phyloP scores from a whole-genome alignment of 805 yeast genomes.

The Cyberlindnera maritima region DNA sequence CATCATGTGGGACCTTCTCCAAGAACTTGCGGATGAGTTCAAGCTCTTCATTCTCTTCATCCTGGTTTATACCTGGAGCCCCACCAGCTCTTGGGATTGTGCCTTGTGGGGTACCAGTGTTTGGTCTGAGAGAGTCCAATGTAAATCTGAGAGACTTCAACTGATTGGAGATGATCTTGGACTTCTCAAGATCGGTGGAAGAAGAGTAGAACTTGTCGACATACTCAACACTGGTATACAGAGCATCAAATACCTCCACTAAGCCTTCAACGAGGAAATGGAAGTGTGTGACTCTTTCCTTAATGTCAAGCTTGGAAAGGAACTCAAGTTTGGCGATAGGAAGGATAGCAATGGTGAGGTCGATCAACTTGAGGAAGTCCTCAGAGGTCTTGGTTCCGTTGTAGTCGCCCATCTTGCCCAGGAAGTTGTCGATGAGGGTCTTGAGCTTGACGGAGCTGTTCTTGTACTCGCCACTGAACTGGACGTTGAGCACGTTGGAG shows the following conservation, averaged over 20 bases:
- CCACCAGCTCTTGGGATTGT: slow-evolving; percentile 3
- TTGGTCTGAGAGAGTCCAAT: slow-evolving; percentile 43
- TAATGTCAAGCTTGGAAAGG: slow-evolving; percentile 33
- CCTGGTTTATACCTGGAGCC: slow-evolving; percentile 3
- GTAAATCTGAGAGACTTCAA: slow-evolving; percentile 48
- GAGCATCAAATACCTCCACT: slow-evolving; percentile 38
- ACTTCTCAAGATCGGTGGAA: slow-evolving; percentile 50
- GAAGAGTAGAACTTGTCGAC: slow-evolving; percentile 48
- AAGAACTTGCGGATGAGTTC: slow-evolving; percentile 31
- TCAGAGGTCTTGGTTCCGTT: slow-evolving; percentile 21
- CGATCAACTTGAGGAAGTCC: slow-evolving; percentile 35
- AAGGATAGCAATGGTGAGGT: slow-evolving; percentile 47
- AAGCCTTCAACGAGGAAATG: slow-evolving; percentile 34
- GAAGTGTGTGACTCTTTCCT: slow-evolving; percentile 35
- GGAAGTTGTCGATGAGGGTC: slow-evolving; percentile 32
- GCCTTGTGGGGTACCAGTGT: slow-evolving; percentile 1
- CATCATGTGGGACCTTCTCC: slow-evolving; percentile 25
- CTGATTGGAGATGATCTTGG: slow-evolving; percentile 54
- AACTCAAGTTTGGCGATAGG: slow-evolving; percentile 47
- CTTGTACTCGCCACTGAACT: slow-evolving; percentile 47
- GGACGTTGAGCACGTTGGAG: slow-evolving; percentile 55
- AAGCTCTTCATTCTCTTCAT: slow-evolving; percentile 38
- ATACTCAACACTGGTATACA: slow-evolving; percentile 31
- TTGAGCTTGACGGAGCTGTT: slow-evolving; percentile 42
- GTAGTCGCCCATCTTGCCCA: slow-evolving; percentile 20